phyloP scores from a whole-genome alignment of 805 yeast genomes.

The Brettanomyces sp. region DNA sequence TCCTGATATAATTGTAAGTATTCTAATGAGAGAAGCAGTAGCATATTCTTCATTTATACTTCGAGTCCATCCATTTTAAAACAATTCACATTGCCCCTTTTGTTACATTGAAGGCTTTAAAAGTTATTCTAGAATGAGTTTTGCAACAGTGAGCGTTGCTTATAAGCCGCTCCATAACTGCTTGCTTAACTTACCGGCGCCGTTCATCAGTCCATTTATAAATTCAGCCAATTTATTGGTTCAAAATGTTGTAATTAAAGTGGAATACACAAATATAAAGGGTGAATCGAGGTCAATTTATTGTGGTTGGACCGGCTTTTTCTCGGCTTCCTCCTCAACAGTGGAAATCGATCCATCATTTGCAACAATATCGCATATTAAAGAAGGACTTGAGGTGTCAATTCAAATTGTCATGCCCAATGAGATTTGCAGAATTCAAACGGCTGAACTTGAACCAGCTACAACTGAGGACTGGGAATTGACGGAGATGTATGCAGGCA shows the following conservation, averaged over 20 bases:
- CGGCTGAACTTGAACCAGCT: constrained; percentile 70
- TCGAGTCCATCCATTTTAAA: too few species aligned
- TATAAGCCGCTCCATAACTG: constrained; percentile 22
- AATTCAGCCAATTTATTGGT: constrained; percentile 28
- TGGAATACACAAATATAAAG: constrained; percentile 10
- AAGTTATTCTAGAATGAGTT: constrained; percentile 9
- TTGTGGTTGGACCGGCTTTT: constrained; percentile 25
- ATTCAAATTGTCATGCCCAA: constrained; percentile 37
- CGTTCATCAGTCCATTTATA: constrained; percentile 26
- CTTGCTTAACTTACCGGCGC: constrained; percentile 28
- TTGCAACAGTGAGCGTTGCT: constrained; percentile 13
- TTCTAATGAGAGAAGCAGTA: too few species aligned
- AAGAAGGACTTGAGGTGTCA: constrained; percentile 31
- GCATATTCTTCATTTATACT: too few species aligned
- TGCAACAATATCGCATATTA: constrained; percentile 41
- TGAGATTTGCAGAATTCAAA: constrained; percentile 31
- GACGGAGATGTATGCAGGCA: constrained; percentile 72
- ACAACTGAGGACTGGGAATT: constrained; percentile 83
- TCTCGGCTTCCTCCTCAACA: constrained; percentile 9
- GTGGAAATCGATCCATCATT: constrained; percentile 63
- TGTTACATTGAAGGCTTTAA: too few species aligned
- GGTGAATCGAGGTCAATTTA: constrained; percentile 11
- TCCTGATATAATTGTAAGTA: too few species aligned
- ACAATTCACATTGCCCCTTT: too few species aligned
- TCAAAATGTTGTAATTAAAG: constrained; percentile 30